Evolutionary conservation across 768 basidiomycete genomes (phyloP), one percentile per base, ranked within the genome.

Genomic region (Phylloporus scabripes): DNA sequence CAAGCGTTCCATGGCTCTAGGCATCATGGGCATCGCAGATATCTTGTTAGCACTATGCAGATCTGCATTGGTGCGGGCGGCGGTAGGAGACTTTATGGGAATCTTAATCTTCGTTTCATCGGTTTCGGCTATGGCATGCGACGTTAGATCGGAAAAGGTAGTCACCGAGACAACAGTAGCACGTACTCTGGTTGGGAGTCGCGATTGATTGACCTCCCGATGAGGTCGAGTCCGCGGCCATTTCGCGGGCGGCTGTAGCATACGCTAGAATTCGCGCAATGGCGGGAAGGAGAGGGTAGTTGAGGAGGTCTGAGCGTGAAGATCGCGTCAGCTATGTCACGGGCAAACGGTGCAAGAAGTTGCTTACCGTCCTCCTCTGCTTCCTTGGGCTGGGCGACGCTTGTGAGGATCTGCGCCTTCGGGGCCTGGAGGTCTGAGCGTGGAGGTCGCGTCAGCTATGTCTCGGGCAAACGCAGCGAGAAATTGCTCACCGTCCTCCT

Each of bases 21-120:
- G 46, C 46, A 57, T 45, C 7, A 14, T 44, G 24, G 50, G 45
- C 18, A 10, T 48, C 47, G 40, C 31, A 36, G 48, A 45, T 46
- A 44, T 32, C 46, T 43, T 45, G 24, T 29, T 28, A 42, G 59
- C 50, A 9, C 49, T 17, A 48, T 45, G 45, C 47, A 40, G 58
- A 38, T 4, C n/a, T 34, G 9, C 18, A 23, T 48, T 53, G 7
- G 29, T 24, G 14, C 14, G 26, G 20, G 51, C 20, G 48, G 28
- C 15, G 31, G 39, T 29, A 23, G 43, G 45, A 20, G 42, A 33
- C 1, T 42, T 49, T 34, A 49, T 50, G 42, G 41, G 17, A 18
- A 48, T 42, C 11, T 26, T 17, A 24, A n/a, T 24, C 1, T 39
- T 44, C 0, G 39, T 49, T 46, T 46, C 56, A 14, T 42, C 14